These are phyloP conservation scores for Tricholoma furcatifolium DNA, from an alignment of 768 basidiomycete species.

Conservation along the genomic window DNA sequence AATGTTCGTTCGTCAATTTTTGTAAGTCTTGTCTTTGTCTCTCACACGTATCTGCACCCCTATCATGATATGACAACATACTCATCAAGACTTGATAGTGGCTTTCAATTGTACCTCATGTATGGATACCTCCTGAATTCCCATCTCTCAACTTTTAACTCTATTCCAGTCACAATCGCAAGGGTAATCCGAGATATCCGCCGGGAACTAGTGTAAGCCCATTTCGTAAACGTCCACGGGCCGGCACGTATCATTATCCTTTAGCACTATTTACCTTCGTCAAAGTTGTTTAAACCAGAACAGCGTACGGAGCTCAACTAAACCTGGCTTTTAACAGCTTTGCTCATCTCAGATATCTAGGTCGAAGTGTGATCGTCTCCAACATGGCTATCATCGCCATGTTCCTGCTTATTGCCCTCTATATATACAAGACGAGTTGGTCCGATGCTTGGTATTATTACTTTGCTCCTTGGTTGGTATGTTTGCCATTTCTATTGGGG, in stretches of 20 bases:
- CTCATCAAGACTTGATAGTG: conserved; percentile 25
- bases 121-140: conserved; percentile 16
- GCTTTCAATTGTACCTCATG: conserved; percentile 47
- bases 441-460: conserved; percentile 38
- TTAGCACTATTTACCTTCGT: conserved; percentile 44
- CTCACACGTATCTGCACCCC: not conserved
- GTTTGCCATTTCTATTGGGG: conserved; percentile 4
- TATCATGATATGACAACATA: not conserved
- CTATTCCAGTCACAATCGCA: conserved; percentile 37
- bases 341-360: conserved; percentile 17
- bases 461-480: conserved; percentile 49
- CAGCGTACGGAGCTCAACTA: conserved; percentile 32
- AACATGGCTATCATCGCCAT: conserved; percentile 40
- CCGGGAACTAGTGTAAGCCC: conserved; percentile 40
- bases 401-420: conserved; percentile 32
- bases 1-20: conserved; percentile 46
- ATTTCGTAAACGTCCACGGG: conserved; percentile 3
- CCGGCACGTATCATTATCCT: not conserved
- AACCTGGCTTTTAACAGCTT: not conserved
- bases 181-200: conserved; percentile 46
- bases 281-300: conserved; percentile 43
- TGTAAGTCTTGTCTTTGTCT: conserved; percentile 28
- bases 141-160: conserved; percentile 6
- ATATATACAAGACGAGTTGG: conserved; percentile 29
- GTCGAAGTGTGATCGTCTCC: conserved; percentile 36